Evolutionary conservation across 176 grass and related monocot species (phyloP).

Genomic region (Eragrostis nindensis): DNA sequence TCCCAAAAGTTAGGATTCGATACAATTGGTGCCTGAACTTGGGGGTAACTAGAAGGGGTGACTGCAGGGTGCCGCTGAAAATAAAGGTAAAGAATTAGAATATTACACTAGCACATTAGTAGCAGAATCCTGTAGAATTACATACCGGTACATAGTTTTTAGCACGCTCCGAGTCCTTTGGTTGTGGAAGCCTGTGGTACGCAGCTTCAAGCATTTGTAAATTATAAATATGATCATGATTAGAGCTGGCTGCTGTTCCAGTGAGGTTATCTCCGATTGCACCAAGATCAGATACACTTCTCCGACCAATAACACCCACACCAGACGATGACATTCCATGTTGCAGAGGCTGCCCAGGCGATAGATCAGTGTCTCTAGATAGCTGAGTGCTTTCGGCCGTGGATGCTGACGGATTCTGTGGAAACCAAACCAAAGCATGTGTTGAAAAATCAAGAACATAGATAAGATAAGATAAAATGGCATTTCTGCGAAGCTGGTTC

Average conservation of each 20-base stretch:
- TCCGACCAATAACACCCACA: constrained; percentile 90
- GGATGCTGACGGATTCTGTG: constrained; percentile 57
- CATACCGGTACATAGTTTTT: constrained; percentile 88
- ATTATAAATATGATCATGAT: constrained; percentile 80
- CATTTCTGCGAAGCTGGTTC: neutral
- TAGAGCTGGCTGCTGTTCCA: constrained; percentile 51
- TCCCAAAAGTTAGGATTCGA: constrained; percentile 94
- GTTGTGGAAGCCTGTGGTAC: constrained; percentile 83
- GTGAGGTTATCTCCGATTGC: constrained; percentile 84
- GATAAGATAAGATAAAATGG: neutral
- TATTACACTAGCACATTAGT: constrained; percentile 4
- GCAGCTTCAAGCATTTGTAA: constrained; percentile 96
- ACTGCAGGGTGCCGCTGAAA: constrained; percentile 84
- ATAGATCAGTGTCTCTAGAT: constrained; percentile 74
- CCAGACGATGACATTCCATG: constrained; percentile 62
- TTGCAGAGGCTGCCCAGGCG: constrained; percentile 85
- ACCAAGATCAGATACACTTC: constrained; percentile 88
- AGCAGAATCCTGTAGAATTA: neutral
- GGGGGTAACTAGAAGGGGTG: constrained; percentile 79
- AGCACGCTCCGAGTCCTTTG: constrained; percentile 85
- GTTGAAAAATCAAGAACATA: neutral
- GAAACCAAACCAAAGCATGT: constrained; percentile 26
- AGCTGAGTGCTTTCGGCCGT: constrained; percentile 71
- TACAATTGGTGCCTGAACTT: constrained; percentile 82
- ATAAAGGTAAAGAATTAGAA: constrained; percentile 42